phyloP scores from a whole-genome alignment of 1,139 yeast genomes.

The Debaryomyces robertsiae region DNA sequence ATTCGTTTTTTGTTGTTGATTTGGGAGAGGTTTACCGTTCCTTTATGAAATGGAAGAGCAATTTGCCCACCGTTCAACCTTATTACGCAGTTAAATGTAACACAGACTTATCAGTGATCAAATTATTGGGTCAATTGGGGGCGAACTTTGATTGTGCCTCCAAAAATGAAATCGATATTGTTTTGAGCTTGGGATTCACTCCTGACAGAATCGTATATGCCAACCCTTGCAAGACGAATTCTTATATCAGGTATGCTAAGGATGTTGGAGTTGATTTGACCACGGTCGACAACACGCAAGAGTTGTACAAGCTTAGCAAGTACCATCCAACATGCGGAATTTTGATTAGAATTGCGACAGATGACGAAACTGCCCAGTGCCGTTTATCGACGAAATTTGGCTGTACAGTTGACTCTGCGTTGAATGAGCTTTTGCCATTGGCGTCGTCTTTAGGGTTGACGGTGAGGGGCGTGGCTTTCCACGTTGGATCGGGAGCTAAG shows the following conservation, averaged over 20 bases:
- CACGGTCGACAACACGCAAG: constrained; percentile 89
- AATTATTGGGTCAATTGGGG: constrained; percentile 60
- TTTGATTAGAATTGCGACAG: constrained; percentile 82
- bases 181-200: constrained; percentile 62
- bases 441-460: constrained; percentile 65
- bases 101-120: constrained; percentile 64
- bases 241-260: constrained; percentile 74
- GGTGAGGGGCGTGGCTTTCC: constrained; percentile 89
- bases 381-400: constrained; percentile 90
- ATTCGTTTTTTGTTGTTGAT: constrained; percentile 89
- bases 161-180: constrained; percentile 72
- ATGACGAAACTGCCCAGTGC: constrained; percentile 87
- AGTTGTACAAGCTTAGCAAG: constrained; percentile 69
- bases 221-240: constrained; percentile 87
- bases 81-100: constrained; percentile 95
- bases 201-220: constrained; percentile 82
- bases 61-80: constrained; percentile 77
- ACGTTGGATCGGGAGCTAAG: constrained; percentile 92
- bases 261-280: constrained; percentile 61
- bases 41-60: constrained; percentile 58
- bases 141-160: constrained; percentile 94
- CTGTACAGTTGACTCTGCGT: constrained; percentile 61
- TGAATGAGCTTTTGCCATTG: constrained; percentile 54
- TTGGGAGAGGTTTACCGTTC: constrained; percentile 70
- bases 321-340: constrained; percentile 71